Evolutionary conservation across 305 asterid genomes (phyloP), one percentile per base, ranked within the genome.

Genomic region (Fraxinus baroniana): DNA sequence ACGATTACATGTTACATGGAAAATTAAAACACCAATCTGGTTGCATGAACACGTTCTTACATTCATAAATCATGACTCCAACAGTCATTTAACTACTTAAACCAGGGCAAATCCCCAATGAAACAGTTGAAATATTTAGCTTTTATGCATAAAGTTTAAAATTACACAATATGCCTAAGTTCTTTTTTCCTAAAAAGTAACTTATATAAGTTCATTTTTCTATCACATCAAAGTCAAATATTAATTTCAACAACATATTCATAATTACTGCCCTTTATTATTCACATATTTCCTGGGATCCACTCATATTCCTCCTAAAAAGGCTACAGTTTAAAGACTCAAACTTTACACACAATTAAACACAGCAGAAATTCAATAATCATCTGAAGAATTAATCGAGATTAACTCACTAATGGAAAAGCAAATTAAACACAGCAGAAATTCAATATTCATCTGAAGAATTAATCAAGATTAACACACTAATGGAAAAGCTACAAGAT

Each of bases 41-140:
- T 7, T 30, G 2, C 32, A 52, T 1, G 64, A 52, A 17, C 3
- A 0, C 8, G 24, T 52, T 52, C 24, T 52, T 52, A 17, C 9
- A 52, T 15, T 52, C 9, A n/a, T 52, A 17, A 15, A 52, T 52
- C 9, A 0, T 2, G 64, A 52, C 24, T 52, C 64, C 24, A 52
- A n/a, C 64, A 17, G 8, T 17, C 24, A 52, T n/a, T 52, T n/a
- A 52, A 60, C 41, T 5, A 8, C 49, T 8, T 52, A n/a, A 85
- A 74, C 83, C 71, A 78, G 36, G 80, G 77, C 81, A 81, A 74
- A n/a, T 52, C 37, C 44, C 10, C 73, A 17, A 30, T 52, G 9
- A 52, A 52, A 52, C 3, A n/a, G 24, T 52, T 52, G 64, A 52
- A 52, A 17, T 17, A 52, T 52, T 52, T 20, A 52, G 18, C 7